Percentiles rank a stretch among this genome's conserved stretches.
These are phyloP conservation scores for Venturia carpophila DNA, from an alignment of 2,329 filamentous ascomycete species.

Conservation along the genomic window DNA sequence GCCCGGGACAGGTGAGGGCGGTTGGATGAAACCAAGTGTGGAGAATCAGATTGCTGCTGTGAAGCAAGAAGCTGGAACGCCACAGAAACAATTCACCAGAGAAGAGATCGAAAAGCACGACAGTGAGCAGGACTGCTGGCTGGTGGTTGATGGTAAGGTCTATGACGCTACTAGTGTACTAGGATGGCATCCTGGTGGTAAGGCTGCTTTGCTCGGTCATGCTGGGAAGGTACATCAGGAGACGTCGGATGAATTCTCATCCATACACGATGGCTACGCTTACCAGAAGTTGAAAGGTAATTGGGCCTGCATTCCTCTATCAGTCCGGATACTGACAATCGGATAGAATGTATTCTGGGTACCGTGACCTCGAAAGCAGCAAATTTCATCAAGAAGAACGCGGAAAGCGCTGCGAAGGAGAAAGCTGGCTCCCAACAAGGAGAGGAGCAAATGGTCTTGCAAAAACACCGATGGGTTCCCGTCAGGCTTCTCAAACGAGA, in stretches of 20 bases:
- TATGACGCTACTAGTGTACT: constrained; percentile 44
- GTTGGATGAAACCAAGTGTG: constrained; percentile 45
- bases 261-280: constrained; percentile 46
- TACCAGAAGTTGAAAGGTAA: constrained; percentile 38
- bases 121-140: constrained; percentile 44
- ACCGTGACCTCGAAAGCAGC: constrained; percentile 43
- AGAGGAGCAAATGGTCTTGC: constrained; percentile 31
- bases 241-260: constrained; percentile 43
- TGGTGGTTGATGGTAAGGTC: constrained; percentile 46
- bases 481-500: constrained; percentile 36
- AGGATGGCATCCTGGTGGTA: constrained; percentile 44
- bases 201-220: constrained; percentile 41
- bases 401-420: constrained; percentile 35
- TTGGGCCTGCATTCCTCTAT: constrained; percentile 24
- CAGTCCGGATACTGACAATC: not conserved
- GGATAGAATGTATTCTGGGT: constrained; percentile 43
- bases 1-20: constrained; percentile 36
- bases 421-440: constrained; percentile 26
- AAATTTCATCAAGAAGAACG: constrained; percentile 40
- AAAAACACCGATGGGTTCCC: constrained; percentile 42
- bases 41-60: constrained; percentile 39
- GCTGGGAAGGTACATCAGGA: constrained; percentile 44
- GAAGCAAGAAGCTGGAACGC: constrained; percentile 38
- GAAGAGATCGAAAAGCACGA: constrained; percentile 48
- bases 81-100: constrained; percentile 45